Base-by-base conservation (phyloP, 2,329 filamentous ascomycete species). In the Fusarium ambrosium region DNA sequence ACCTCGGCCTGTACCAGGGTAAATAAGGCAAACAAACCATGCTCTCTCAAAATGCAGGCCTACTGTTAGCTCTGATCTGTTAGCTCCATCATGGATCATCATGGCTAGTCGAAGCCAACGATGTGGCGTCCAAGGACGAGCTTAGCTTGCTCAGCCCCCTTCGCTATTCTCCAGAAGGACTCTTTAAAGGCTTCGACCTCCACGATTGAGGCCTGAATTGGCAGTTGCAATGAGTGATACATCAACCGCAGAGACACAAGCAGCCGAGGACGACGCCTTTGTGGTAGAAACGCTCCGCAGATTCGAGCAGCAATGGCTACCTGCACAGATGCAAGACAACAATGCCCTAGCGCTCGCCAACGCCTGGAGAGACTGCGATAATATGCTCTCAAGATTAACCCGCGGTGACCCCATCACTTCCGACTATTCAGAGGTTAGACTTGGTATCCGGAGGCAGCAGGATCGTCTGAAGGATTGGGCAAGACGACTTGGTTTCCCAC, bases 31-130 rank as follows among this genome's bases (percentile, higher is more conserved):
- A 11, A 14, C 14, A 2, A 48, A 11, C 43, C 43, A 3, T 48
- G 43, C 8, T 1, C 2, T 18, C 43, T 18, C 4, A 18, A 6
- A 48, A 5, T 18, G 14, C 1, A 0, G 43, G 43, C 14, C 1
- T 18, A 5, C 5, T 2, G 43, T 27, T 27, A 18, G 22, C 43
- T 27, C 22, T 8, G 14, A 48, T 27, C 14, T 48, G 22, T 10
- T 48, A 48, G 22, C 43, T 27, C 27, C 22, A 27, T 27, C 14
- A 18, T 48, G 22, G 43, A 48, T 6, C 43, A 48, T 27, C 22
- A 18, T 48, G 22, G 9, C 22, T 16, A 27, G 43, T 27, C 8
- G 41, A 48, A 8, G 14, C 22, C 22, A 27, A 48, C 43, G 2
- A 48, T 48, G 43, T 48, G 43, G 43, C 43, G 43, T 2, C 8